A percentile compares a stretch with the other conserved stretches of the same genome.
Evolutionary conservation across 768 basidiomycete genomes (phyloP).

Genomic region (Suillus tomentosus): DNA sequence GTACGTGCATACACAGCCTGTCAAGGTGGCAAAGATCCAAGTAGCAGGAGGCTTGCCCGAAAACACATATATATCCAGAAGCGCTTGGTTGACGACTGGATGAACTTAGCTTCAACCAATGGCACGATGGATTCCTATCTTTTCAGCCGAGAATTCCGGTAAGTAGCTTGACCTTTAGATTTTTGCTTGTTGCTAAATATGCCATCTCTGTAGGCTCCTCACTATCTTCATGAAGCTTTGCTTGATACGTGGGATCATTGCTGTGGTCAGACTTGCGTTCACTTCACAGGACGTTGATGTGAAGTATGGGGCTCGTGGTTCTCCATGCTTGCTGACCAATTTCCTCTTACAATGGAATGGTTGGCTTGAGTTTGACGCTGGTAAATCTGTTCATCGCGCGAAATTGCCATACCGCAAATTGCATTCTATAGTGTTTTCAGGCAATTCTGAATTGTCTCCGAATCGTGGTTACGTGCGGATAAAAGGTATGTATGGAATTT

Average conservation of each 20-base stretch:
- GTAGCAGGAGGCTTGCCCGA: not conserved
- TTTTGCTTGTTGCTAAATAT: not conserved
- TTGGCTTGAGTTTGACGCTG: not conserved
- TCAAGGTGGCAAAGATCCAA: not conserved
- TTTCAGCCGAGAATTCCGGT: too few relatives aligned
- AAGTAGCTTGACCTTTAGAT: not conserved
- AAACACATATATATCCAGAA: not conserved
- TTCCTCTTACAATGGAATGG: not conserved
- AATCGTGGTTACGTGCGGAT: too few relatives aligned
- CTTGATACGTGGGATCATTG: not conserved
- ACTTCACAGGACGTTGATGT: not conserved
- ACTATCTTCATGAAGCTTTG: not conserved
- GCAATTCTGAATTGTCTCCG: not conserved
- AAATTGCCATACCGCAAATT: not conserved
- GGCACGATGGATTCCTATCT: too few relatives aligned
- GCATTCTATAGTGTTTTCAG: not conserved
- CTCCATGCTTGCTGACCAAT: not conserved
- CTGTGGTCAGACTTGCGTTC: not conserved
- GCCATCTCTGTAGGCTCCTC: not conserved
- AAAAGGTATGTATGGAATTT: too few relatives aligned
- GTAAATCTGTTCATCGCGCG: not conserved
- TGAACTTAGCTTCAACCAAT: not conserved
- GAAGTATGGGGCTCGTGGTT: not conserved
- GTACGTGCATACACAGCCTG: not conserved
- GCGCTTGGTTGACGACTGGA: not conserved